phyloP scores from a whole-genome alignment of 805 yeast genomes.

The Starmera amethionina region DNA sequence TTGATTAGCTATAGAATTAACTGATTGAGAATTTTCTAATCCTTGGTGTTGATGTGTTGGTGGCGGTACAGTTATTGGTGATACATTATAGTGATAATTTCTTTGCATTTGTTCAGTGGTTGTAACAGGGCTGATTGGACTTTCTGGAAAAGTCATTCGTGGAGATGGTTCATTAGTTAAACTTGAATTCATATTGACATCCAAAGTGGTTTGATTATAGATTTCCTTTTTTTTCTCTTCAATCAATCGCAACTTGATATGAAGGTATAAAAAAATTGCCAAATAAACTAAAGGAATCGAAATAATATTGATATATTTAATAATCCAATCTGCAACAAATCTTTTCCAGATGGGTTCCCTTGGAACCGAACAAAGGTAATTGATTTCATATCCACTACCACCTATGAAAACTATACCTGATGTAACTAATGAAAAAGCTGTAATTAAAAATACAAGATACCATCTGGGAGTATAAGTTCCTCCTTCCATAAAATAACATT shows the following conservation, averaged over 20 bases:
- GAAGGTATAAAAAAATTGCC: slow-evolving; percentile 9
- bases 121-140: too few relatives aligned
- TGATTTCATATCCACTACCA: slow-evolving; percentile 4
- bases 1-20: background rate
- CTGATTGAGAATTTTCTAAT: background rate
- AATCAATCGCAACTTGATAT: slow-evolving; percentile 4
- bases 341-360: slow-evolving; percentile 11
- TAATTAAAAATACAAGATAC: background rate
- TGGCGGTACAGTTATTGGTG: too few relatives aligned
- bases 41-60: background rate
- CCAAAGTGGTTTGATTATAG: slow-evolving; percentile 1
- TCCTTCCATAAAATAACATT: slow-evolving; percentile 11
- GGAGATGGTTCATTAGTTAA: background rate
- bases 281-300: slow-evolving; percentile 9
- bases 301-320: slow-evolving; percentile 10
- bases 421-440: background rate
- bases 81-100: background rate
- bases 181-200: too few relatives aligned
- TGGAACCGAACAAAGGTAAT: slow-evolving; percentile 11
- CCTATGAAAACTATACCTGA: slow-evolving; percentile 10
- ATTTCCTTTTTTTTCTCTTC: slow-evolving; percentile 6
- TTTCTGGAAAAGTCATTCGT: background rate
- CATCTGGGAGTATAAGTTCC: slow-evolving; percentile 10
- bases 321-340: slow-evolving; percentile 8
- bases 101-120: background rate